A percentile compares a stretch with the other conserved stretches of the same genome.
Evolutionary conservation across 176 grass and related monocot genomes (phyloP).

Genomic region (Carex kokanica): DNA sequence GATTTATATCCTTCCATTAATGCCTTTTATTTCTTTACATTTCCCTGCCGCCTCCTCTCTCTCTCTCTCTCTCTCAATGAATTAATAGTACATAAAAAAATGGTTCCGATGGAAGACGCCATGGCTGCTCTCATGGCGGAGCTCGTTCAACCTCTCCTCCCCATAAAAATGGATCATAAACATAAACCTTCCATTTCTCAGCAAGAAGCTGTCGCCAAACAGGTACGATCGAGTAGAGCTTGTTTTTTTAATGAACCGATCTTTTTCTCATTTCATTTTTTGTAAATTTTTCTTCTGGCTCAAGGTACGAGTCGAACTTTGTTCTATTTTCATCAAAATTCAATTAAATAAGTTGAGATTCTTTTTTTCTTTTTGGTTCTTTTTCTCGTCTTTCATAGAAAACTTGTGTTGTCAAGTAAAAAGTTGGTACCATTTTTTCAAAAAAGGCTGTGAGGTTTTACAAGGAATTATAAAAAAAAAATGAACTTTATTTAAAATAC

Average conservation of each 20-base stretch:
- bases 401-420: background rate
- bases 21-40: background rate
- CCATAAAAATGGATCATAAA: background rate
- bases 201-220: constrained; percentile 42
- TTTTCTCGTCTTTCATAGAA: background rate
- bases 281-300: background rate
- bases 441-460: too few relatives aligned
- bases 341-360: too few relatives aligned
- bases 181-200: constrained; percentile 3
- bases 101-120: constrained; percentile 55
- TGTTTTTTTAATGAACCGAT: too few relatives aligned
- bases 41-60: background rate
- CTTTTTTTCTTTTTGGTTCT: background rate
- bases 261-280: background rate
- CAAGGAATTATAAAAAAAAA: too few relatives aligned
- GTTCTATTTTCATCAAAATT: too few relatives aligned
- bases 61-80: background rate
- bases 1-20: background rate
- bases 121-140: constrained; percentile 51
- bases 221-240: constrained; percentile 25
- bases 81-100: background rate
- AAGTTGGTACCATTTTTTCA: background rate
- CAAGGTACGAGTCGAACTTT: background rate
- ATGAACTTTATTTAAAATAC: too few relatives aligned
- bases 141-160: constrained; percentile 46